Conservation (phyloP, 768 basidiomycete genomes). For the Lactarius tabidus region DNA sequence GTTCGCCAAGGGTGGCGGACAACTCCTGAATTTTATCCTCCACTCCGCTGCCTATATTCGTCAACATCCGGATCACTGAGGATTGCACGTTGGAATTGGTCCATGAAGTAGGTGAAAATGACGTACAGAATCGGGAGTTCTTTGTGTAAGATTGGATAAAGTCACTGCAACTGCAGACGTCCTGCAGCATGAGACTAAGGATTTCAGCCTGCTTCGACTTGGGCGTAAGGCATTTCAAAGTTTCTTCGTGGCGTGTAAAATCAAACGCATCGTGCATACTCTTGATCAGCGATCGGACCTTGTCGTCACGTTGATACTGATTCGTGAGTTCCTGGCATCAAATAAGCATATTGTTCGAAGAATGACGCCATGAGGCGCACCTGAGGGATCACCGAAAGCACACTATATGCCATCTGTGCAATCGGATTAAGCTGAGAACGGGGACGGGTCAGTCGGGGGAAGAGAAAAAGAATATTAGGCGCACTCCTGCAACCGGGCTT, state of each 20-base stretch:
- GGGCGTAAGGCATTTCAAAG: not conserved
- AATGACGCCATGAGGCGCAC: not conserved
- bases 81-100: not conserved
- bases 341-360: not conserved
- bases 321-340: not conserved
- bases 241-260: not conserved
- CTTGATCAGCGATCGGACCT: not conserved
- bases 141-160: not conserved
- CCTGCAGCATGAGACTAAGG: not conserved
- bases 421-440: not conserved
- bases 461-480: not conserved
- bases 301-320: not conserved
- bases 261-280: not conserved
- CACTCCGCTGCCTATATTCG: not conserved
- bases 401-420: not conserved
- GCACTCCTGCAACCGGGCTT: not conserved
- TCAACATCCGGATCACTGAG: not conserved
- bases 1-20: not conserved
- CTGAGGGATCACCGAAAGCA: not conserved
- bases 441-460: not conserved
- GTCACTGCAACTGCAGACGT: not conserved
- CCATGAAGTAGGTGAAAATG: not conserved
- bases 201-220: not conserved
- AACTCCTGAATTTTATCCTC: not conserved
- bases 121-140: not conserved